Evolutionary conservation across 306 rosid species (phyloP), one percentile per base, ranked within the genome.

Genomic region (Inga oerstediana): DNA sequence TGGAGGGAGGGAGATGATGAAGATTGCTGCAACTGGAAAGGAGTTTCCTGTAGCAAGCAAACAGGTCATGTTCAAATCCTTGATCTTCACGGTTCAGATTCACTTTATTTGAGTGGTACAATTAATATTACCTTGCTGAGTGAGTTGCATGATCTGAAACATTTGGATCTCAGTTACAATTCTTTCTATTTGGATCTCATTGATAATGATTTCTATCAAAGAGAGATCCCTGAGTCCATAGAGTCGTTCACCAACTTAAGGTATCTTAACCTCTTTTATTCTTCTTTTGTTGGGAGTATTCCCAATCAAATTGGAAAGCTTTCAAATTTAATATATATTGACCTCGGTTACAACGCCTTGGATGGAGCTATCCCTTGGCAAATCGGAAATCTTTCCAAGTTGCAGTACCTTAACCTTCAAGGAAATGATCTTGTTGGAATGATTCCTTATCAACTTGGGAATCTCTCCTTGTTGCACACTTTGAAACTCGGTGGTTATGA

Each of bases 21-120:
- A 10, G 41, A 83, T 48, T 83, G 83, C 10, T 83, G 83, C 80
- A 49, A 3, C 1, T 83, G 86, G 83, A 5, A 15, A 27, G 64
- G 86, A 19, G 8, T 83, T 61, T 4, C 8, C 4, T 83, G 86
- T 44, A 72, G 7, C 71, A 72, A 72, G 2, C 7, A 72, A 83
- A 83, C 71, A 1, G 71, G 76, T 64, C 80, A 62, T 15, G 16
- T 83, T 0, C 19, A 17, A 0, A 39, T 8, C n/a, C 80, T 83
- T 83, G 20, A 74, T 64, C 83, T 78, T 30, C 75, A 11, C 34
- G 34, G 34, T 32, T 32, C 34, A 32, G 34, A 32, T 32, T 1
- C 34, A 32, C 34, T 32, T 59, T 24, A 24, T 10, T 35, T 72
- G 69, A 41, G 11, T 14, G 32, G 73, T 16, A 3, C 44, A 2